phyloP scores from a whole-genome alignment of 2,329 filamentous ascomycete genomes.

The Pseudopyrenochaeta lycopersici region DNA sequence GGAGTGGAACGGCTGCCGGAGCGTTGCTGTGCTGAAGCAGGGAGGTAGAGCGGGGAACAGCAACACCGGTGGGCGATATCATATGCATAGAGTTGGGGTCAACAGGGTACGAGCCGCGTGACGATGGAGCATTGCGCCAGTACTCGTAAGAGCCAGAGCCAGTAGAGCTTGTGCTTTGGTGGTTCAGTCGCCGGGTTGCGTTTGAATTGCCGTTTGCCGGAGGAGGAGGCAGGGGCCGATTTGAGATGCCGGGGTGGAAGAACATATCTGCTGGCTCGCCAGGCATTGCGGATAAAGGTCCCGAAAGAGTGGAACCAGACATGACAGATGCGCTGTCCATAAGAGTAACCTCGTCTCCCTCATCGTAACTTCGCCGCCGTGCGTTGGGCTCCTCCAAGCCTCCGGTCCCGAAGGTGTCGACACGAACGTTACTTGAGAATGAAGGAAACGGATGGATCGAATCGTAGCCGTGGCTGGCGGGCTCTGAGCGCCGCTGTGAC shows the following conservation, averaged over 20 bases:
- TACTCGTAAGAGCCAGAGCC: slow-evolving; percentile 57
- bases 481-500: slow-evolving; percentile 55
- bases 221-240: slow-evolving; percentile 69
- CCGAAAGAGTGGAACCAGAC: slow-evolving; percentile 34
- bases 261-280: slow-evolving; percentile 86
- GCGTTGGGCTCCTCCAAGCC: slow-evolving; percentile 79
- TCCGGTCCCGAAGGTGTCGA: slow-evolving; percentile 91
- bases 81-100: slow-evolving; percentile 43
- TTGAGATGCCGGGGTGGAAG: slow-evolving; percentile 84
- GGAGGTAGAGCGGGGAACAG: slow-evolving; percentile 62
- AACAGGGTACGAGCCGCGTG: slow-evolving; percentile 42
- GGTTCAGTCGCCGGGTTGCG: slow-evolving; percentile 53
- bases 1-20: slow-evolving; percentile 80
- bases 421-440: slow-evolving; percentile 69
- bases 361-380: slow-evolving; percentile 86
- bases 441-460: slow-evolving; percentile 66
- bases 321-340: slow-evolving; percentile 46
- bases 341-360: slow-evolving; percentile 78
- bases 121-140: slow-evolving; percentile 45
- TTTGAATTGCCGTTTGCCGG: slow-evolving; percentile 62
- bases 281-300: slow-evolving; percentile 44
- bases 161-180: slow-evolving; percentile 42
- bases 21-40: slow-evolving; percentile 83
- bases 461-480: slow-evolving; percentile 54
- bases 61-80: slow-evolving; percentile 40